Conservation (phyloP, 2,329 filamentous ascomycete genomes). For the Gnomoniopsis sp. region DNA sequence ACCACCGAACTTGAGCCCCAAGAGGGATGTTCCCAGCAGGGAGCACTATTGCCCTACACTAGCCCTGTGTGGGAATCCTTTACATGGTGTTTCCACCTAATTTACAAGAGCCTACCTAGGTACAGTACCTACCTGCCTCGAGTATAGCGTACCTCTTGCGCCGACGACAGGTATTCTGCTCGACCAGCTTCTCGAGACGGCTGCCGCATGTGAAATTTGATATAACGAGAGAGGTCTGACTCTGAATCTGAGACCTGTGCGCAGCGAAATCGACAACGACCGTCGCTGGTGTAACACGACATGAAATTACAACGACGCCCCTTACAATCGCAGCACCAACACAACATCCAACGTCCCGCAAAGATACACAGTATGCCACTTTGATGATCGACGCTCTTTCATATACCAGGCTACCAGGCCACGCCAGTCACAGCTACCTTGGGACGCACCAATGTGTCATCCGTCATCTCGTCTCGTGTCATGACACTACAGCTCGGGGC, state of each 20-base stretch:
- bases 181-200: not conserved
- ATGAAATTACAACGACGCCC: conserved; percentile 8
- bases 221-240: not conserved
- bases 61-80: not conserved
- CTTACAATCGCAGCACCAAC: conserved; percentile 7
- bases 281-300: conserved; percentile 2
- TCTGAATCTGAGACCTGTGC: not conserved
- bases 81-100: not conserved
- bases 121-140: not conserved
- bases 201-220: conserved; percentile 5
- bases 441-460: not conserved
- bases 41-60: not conserved
- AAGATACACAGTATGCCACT: not conserved
- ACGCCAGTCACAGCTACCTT: too few relatives aligned
- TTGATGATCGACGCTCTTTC: not conserved
- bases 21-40: not conserved
- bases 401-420: not conserved
- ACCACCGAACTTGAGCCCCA: not conserved
- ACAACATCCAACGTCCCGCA: not conserved
- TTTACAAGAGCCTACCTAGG: too few relatives aligned
- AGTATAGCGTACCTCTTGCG: conserved; percentile 4
- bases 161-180: not conserved
- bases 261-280: not conserved
- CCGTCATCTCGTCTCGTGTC: not conserved
- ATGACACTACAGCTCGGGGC: not conserved